phyloP scores from a whole-genome alignment of 2,329 filamentous ascomycete genomes.

The Colletotrichum navitas region DNA sequence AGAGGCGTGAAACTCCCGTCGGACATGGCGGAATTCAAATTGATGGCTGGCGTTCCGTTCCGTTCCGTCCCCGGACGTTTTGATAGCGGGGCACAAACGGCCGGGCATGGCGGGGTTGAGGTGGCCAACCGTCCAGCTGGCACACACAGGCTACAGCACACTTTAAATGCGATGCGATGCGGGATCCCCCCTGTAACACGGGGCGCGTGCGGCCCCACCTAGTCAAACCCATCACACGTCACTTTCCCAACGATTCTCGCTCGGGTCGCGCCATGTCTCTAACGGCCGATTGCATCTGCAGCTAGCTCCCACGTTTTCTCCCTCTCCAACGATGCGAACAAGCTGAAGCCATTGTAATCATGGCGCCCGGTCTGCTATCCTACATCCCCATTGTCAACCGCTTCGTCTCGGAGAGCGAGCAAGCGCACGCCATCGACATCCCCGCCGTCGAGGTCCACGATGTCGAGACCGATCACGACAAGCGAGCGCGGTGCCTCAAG shows the following conservation, averaged over 20 bases:
- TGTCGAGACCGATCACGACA: conserved; percentile 84
- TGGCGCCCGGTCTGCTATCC: conserved; percentile 56
- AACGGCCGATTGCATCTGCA: background rate
- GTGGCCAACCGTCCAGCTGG: conserved; percentile 15
- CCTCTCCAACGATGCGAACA: conserved; percentile 16
- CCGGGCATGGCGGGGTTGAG: conserved; percentile 33
- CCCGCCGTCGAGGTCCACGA: conserved; percentile 80
- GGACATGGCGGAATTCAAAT: background rate
- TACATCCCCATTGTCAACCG: conserved; percentile 58
- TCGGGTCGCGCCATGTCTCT: conserved; percentile 31
- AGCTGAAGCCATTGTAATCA: background rate
- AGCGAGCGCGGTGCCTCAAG: conserved; percentile 85
- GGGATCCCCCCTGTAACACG: conserved; percentile 23
- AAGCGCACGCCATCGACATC: conserved; percentile 63
- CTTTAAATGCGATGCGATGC: conserved; percentile 9
- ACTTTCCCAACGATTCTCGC: conserved; percentile 38
- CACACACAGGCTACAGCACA: no score
- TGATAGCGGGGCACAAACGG: conserved; percentile 26
- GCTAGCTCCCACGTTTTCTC: background rate
- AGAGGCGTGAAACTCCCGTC: background rate
- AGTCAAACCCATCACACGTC: conserved; percentile 39
- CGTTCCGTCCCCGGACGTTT: conserved; percentile 14
- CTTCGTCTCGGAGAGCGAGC: conserved; percentile 48
- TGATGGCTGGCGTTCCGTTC: background rate
- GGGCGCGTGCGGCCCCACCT: conserved; percentile 32